Evolutionary conservation across 805 yeast species (phyloP).

Genomic region (Kodamaea lidongshanica): DNA sequence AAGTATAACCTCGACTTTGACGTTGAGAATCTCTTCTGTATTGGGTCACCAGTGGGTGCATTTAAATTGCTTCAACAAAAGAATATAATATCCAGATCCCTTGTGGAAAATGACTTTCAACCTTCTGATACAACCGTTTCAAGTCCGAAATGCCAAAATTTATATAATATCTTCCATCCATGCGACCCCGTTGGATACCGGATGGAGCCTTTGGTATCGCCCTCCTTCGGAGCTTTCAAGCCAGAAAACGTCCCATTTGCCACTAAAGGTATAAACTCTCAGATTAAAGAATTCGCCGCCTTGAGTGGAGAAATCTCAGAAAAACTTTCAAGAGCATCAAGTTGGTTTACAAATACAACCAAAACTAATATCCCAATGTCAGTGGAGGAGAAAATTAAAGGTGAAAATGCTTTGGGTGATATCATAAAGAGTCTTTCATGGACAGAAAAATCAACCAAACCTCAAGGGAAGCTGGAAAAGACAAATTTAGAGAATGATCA

Average conservation of each 20-base stretch:
- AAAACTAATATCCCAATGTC: conserved; percentile 8
- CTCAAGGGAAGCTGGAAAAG: conserved; percentile 13
- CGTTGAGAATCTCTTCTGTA: conserved; percentile 67
- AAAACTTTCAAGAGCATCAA: conserved; percentile 28
- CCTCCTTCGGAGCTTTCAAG: conserved; percentile 40
- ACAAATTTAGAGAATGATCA: conserved; percentile 24
- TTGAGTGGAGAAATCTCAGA: conserved; percentile 35
- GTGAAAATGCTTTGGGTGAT: conserved; percentile 38
- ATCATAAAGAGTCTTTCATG: conserved; percentile 25
- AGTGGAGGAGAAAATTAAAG: conserved; percentile 12
- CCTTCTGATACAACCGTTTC: conserved; percentile 15
- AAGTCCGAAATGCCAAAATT: conserved; percentile 55
- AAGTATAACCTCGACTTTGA: conserved; percentile 48
- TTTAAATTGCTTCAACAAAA: conserved; percentile 68
- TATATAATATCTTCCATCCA: conserved; percentile 82
- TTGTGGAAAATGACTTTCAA: conserved; percentile 13
- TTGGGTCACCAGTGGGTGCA: conserved; percentile 90
- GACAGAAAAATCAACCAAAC: conserved; percentile 9
- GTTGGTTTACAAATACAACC: conserved; percentile 25
- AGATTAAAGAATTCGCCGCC: conserved; percentile 36
- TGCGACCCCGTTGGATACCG: conserved; percentile 91
- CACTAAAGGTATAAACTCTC: conserved; percentile 40
- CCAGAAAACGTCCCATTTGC: conserved; percentile 59
- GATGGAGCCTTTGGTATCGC: conserved; percentile 72
- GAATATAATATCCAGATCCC: conserved; percentile 44